phyloP scores from a whole-genome alignment of 495 filamentous ascomycete species.

The Chaetomium cochliodes region DNA sequence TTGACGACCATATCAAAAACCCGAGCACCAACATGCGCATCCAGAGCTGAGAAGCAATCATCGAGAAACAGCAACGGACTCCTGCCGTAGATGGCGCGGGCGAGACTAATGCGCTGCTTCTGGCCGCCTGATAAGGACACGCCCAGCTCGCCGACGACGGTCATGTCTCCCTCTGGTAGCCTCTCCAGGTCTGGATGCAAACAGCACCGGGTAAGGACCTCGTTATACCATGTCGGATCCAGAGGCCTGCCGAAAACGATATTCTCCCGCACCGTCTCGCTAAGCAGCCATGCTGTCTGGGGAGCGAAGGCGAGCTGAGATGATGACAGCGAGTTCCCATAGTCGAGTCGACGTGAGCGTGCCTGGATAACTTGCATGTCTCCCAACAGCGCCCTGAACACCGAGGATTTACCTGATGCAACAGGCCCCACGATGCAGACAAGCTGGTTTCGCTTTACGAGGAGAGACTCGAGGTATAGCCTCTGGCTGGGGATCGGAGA shows the following conservation, averaged over 20 bases:
- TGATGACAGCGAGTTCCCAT: constrained; percentile 16
- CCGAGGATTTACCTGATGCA: constrained; percentile 25
- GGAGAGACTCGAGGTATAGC: no score
- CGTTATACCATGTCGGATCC: constrained; percentile 67
- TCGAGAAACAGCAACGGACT: constrained; percentile 2
- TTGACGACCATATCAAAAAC: constrained; percentile 17
- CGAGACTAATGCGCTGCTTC: constrained; percentile 16
- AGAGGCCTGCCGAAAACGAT: constrained; percentile 44
- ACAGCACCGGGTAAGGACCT: constrained; percentile 75
- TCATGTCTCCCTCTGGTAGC: constrained; percentile 78
- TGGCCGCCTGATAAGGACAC: constrained; percentile 72
- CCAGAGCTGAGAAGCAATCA: constrained; percentile 13
- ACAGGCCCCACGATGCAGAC: constrained; percentile 15
- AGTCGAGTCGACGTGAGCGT: constrained; percentile 11
- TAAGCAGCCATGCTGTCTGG: constrained; percentile 46
- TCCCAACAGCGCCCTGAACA: constrained; percentile 25
- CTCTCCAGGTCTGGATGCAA: constrained; percentile 73
- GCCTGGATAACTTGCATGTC: constrained; percentile 22
- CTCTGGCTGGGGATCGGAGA: no score
- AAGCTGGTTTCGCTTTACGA: no score
- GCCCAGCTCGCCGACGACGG: constrained; percentile 80
- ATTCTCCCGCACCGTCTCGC: constrained; percentile 47
- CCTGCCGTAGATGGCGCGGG: constrained; percentile 2
- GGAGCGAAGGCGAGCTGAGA: constrained; percentile 19
- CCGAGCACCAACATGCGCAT: constrained; percentile 8